Percentiles rank a stretch among this genome's conserved stretches.
phyloP scores from a whole-genome alignment of 2,329 filamentous ascomycete species.

The Fusarium burgessii region DNA sequence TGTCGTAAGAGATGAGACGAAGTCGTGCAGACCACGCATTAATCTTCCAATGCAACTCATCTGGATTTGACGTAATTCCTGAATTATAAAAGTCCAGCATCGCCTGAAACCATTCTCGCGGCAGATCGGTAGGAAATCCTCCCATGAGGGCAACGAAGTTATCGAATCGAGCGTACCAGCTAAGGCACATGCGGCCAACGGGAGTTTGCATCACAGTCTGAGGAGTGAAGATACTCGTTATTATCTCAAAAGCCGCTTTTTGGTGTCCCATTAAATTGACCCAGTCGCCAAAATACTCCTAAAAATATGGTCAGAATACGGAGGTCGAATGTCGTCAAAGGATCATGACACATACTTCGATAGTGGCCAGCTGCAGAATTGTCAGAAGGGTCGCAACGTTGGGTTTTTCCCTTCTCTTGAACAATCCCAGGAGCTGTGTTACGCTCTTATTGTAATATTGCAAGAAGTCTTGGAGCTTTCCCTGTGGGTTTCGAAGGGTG shows the following conservation, averaged over 20 bases:
- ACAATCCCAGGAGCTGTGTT: conserved; percentile 75
- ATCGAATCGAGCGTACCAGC: conserved; percentile 94
- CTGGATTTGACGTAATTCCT: conserved; percentile 69
- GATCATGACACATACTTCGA: conserved; percentile 73
- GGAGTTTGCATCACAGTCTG: conserved; percentile 78
- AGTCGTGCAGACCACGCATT: conserved; percentile 74
- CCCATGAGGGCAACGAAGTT: conserved; percentile 86
- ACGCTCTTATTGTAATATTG: conserved; percentile 93
- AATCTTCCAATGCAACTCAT: conserved; percentile 73
- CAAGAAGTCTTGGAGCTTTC: conserved; percentile 83
- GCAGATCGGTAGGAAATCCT: conserved; percentile 78
- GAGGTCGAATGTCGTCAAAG: conserved; percentile 21
- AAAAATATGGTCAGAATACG: conserved; percentile 21
- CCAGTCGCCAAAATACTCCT: conserved; percentile 98
- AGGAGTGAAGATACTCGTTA: conserved; percentile 82
- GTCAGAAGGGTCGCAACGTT: conserved; percentile 83
- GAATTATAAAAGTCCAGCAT: conserved; percentile 72
- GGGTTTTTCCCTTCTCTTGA: conserved; percentile 78
- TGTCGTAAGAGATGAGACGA: conserved; percentile 81
- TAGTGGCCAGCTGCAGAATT: conserved; percentile 90
- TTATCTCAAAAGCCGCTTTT: conserved; percentile 85
- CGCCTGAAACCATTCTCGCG: conserved; percentile 81
- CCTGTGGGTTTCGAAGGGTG: conserved; percentile 76
- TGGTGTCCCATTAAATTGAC: conserved; percentile 93
- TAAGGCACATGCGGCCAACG: conserved; percentile 77